These are phyloP conservation scores for Emergomyces orientalis DNA, from an alignment of 2,329 filamentous ascomycete species.

Conservation along the genomic window DNA sequence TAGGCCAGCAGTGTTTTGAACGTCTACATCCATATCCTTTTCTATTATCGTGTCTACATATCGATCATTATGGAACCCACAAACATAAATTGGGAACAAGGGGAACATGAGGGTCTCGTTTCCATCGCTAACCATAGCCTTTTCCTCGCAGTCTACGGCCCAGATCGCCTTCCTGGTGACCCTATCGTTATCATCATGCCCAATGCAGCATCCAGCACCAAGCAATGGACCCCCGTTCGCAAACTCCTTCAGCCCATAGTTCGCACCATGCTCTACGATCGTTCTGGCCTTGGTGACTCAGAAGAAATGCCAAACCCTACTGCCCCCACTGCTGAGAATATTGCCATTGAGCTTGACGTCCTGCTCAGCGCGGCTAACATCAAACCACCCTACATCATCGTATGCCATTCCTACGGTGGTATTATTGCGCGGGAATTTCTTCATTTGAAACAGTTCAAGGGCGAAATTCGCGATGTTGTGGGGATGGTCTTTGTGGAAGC, in stretches of 20 bases:
- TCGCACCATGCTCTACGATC: constrained; percentile 4
- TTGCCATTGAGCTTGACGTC: background rate
- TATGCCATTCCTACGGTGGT: constrained; percentile 2
- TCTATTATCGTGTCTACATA: background rate
- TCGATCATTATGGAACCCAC: background rate
- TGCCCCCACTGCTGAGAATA: background rate
- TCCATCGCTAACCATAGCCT: background rate
- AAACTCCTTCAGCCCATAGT: background rate
- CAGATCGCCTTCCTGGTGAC: background rate
- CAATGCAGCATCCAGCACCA: background rate
- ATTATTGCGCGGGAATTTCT: constrained; percentile 3
- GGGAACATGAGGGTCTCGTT: background rate
- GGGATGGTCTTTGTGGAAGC: constrained; percentile 4
- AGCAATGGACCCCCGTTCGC: background rate
- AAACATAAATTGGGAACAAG: background rate
- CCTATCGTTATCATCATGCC: constrained; percentile 4
- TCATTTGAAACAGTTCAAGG: background rate
- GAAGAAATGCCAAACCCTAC: constrained; percentile 2
- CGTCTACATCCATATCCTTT: background rate
- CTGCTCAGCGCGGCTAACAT: background rate
- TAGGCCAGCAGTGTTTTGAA: background rate
- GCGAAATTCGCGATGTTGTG: background rate
- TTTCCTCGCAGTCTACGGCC: background rate
- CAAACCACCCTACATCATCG: background rate
- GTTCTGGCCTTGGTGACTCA: constrained; percentile 3